phyloP scores from a whole-genome alignment of 805 yeast species.

The Tetrapisispora namnaoensis region DNA sequence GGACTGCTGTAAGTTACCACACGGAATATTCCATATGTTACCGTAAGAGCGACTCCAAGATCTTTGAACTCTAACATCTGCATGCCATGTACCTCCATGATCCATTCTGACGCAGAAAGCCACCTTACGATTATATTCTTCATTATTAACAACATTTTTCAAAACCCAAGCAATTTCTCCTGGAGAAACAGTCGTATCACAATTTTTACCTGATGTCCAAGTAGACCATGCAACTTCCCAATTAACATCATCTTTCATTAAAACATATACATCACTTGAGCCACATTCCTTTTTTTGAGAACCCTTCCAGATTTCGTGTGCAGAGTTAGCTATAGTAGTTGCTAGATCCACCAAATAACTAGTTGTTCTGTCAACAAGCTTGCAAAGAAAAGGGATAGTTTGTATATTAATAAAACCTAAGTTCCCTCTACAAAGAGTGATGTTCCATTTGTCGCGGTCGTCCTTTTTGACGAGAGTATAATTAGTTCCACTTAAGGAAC shows the following conservation, averaged over 20 bases:
- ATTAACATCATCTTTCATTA: constrained; percentile 3
- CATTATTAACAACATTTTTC: not conserved
- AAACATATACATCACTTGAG: not conserved
- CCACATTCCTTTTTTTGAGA: constrained; percentile 3
- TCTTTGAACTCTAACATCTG: constrained; percentile 4
- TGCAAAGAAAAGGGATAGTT: not conserved
- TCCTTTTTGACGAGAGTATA: not conserved
- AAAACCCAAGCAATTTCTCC: not conserved
- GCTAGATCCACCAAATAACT: constrained; percentile 1
- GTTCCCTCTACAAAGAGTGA: not conserved
- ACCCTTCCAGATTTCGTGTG: not conserved
- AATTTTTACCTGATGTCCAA: constrained; percentile 3
- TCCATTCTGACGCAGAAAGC: constrained; percentile 4
- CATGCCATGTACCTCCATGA: constrained; percentile 5
- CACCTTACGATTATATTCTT: constrained; percentile 1
- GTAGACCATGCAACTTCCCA: constrained; percentile 5
- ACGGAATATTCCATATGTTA: constrained; percentile 5
- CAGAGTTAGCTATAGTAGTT: not conserved
- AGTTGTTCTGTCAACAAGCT: not conserved
- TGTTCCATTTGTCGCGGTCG: not conserved
- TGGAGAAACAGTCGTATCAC: constrained; percentile 4
- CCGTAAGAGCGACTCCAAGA: not conserved
- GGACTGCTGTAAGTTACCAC: not conserved
- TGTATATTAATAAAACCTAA: not conserved
- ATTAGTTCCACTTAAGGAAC: not conserved